Evolutionary conservation across 441 rosid species (phyloP), one percentile per base, ranked within the genome.

Genomic region (Adansonia gregorii): DNA sequence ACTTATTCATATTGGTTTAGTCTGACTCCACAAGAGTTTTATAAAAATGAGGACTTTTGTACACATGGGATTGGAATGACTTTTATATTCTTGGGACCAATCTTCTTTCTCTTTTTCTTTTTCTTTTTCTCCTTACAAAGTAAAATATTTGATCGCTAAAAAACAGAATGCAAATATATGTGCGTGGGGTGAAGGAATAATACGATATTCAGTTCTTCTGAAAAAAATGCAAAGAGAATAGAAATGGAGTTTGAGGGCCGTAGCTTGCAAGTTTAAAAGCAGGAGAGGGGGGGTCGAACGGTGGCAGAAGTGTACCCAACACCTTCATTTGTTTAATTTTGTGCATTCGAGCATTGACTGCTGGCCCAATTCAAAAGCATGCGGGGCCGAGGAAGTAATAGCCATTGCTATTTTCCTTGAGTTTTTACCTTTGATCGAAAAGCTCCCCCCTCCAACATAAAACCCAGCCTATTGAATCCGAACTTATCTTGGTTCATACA

Each of bases 51-150:
- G 45, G 27, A 41, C 71, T 19, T 66, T 27, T 12, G 17, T 67
- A 43, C 71, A 67, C 71, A 43, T 67, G 71, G 52, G 52, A 43
- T 41, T 27, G 51, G 68, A 27, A 67, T 27, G 49, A 43, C 31
- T 43, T 41, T 8, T 19, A 15, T 8, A 68, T 46, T 46, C 56
- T 2, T 68, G 20, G 11, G 73, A 22, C 73, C 41, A 48, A 58
- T 19, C 9, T 58, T 20, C 35, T 3, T 2, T 58, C 2, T 27
- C 31, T 22, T 15, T 51, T 22, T 59, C 24, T 3, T 2, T 58
- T 27, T 27, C 31, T 22, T 15, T 51, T 22, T 59, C 24, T 3
- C 58, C 35, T 27, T 27, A 27, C 35, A 27, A 27, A 27, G 35
- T 2, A 27, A 27, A 27, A 27, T 27, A 27, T 27, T 27, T 27